A percentile compares a stretch with the other conserved stretches of the same genome.
Conservation (phyloP, 169 alveolate species). For the Eimeria tenella region DNA sequence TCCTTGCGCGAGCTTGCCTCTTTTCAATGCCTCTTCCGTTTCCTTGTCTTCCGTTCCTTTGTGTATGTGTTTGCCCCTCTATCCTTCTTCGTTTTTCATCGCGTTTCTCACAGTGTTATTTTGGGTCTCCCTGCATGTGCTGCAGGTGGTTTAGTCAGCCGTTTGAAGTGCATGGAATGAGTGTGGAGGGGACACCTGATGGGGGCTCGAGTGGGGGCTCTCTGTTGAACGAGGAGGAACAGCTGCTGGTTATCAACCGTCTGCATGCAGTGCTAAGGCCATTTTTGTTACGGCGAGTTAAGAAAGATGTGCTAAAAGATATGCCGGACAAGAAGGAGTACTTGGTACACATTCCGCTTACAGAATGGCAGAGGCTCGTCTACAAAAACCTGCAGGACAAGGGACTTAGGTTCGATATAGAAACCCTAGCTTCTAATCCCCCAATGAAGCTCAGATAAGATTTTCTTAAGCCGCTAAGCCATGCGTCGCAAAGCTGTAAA, state of each 20-base stretch:
- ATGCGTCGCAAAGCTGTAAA: too few species aligned
- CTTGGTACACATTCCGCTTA: conserved; percentile 93
- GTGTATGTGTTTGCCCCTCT: neutral
- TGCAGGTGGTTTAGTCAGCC: conserved; percentile 91
- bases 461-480: neutral
- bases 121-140: neutral
- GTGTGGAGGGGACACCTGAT: conserved; percentile 81
- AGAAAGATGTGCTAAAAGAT: conserved; percentile 98
- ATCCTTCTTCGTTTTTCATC: neutral
- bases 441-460: neutral
- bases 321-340: conserved; percentile 98
- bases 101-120: neutral
- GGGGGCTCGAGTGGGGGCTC: conserved; percentile 22
- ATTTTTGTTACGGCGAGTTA: conserved; percentile 98
- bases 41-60: neutral
- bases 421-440: too few species aligned
- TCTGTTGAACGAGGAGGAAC: conserved; percentile 85
- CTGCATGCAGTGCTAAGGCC: conserved; percentile 98
- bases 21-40: neutral
- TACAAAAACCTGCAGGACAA: conserved; percentile 56
- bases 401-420: conserved; percentile 1
- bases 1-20: neutral
- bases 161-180: conserved; percentile 58
- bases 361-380: conserved; percentile 93
- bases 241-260: conserved; percentile 89